Percentiles rank a stretch among this genome's conserved stretches.
Evolutionary conservation across 441 rosid genomes (phyloP).

Genomic region (Metrosideros polymorpha): DNA sequence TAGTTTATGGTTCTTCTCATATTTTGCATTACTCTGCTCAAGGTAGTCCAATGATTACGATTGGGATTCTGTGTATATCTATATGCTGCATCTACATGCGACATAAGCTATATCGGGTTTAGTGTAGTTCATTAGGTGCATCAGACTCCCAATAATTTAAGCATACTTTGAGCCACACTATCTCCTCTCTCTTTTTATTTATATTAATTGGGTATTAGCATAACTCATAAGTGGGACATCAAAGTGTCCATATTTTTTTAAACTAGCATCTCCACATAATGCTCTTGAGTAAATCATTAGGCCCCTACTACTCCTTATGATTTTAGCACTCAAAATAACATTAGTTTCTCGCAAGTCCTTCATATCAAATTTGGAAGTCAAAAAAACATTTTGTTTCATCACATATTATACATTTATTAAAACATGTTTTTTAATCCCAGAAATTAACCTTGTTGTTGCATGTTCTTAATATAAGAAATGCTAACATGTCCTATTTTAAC

Average conservation of each 20-base stretch:
- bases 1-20: not conserved
- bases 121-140: not conserved
- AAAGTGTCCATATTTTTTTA: not conserved
- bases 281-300: not conserved
- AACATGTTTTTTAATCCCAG: not conserved
- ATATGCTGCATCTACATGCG: not conserved
- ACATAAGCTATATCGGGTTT: not conserved
- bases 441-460: not conserved
- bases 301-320: not conserved
- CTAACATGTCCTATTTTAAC: not conserved
- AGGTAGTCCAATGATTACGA: not conserved
- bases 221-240: not conserved
- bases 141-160: not conserved
- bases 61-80: not conserved
- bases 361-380: not conserved
- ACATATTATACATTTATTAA: not conserved
- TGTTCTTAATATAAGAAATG: not conserved
- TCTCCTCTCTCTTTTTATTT: not conserved
- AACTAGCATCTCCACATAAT: not conserved
- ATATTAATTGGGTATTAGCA: not conserved
- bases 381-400: not conserved
- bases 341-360: not conserved
- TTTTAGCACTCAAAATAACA: not conserved
- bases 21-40: not conserved
- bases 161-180: not conserved